These are phyloP conservation scores for Suillus subalutaceus DNA, from an alignment of 768 basidiomycete genomes.

Conservation along the genomic window DNA sequence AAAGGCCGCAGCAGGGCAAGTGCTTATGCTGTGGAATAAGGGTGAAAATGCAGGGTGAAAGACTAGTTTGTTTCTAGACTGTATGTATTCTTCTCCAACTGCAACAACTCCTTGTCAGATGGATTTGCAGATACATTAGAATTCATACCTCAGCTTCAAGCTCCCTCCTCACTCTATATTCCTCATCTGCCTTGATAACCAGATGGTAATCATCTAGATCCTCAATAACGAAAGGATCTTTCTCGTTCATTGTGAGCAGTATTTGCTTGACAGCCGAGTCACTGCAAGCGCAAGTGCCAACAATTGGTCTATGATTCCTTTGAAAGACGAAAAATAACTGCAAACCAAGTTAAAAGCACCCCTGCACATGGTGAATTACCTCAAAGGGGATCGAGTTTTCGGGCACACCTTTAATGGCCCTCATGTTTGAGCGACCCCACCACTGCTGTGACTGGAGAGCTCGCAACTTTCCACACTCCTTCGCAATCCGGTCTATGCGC, in stretches of 20 bases:
- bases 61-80: slow-evolving; percentile 51
- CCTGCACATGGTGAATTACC: slow-evolving; percentile 40
- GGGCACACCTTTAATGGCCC: slow-evolving; percentile 61
- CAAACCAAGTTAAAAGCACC: slow-evolving; percentile 69
- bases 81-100: slow-evolving; percentile 90
- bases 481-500: neutral
- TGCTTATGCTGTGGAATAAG: neutral
- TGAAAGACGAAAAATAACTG: slow-evolving; percentile 4
- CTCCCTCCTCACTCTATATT: slow-evolving; percentile 70
- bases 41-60: neutral
- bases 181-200: slow-evolving; percentile 81
- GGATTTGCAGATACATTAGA: slow-evolving; percentile 2
- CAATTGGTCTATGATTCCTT: neutral
- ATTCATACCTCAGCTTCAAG: slow-evolving; percentile 72
- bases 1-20: neutral
- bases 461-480: neutral
- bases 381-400: slow-evolving; percentile 10
- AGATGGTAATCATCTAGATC: slow-evolving; percentile 85
- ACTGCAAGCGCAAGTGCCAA: slow-evolving; percentile 41
- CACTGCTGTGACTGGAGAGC: neutral
- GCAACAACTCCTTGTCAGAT: slow-evolving; percentile 12
- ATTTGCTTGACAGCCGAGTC: slow-evolving; percentile 92
- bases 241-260: slow-evolving; percentile 80
- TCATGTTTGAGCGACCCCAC: slow-evolving; percentile 41
- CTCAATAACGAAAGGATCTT: slow-evolving; percentile 79